phyloP scores from a whole-genome alignment of 163 green algal species.

The Chlorella variabilis region DNA sequence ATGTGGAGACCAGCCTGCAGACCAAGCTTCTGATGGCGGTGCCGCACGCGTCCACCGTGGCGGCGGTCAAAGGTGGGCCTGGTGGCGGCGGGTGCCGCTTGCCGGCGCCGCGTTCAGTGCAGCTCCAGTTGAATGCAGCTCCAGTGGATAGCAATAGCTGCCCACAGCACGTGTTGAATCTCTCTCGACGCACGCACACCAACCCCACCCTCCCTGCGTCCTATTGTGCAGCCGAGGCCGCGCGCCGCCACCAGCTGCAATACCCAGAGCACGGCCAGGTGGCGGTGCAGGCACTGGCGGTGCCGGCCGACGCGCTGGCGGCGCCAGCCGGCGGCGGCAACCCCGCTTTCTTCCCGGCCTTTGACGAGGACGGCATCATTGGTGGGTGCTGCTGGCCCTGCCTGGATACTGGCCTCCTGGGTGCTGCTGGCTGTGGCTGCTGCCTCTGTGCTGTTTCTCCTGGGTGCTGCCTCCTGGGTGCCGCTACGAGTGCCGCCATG shows the following conservation, averaged over 20 bases:
- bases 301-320: constrained; percentile 5
- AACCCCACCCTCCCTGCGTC: too few relatives aligned
- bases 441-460: too few relatives aligned
- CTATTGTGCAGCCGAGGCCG: constrained; percentile 19
- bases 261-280: constrained; percentile 22
- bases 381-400: constrained; percentile 3
- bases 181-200: too few relatives aligned
- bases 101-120: too few relatives aligned
- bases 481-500: too few relatives aligned
- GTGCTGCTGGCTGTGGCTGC: too few relatives aligned
- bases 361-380: constrained; percentile 29
- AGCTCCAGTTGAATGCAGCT: too few relatives aligned
- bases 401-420: too few relatives aligned
- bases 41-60: background rate
- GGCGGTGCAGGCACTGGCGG: constrained; percentile 7
- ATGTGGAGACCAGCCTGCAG: constrained; percentile 20
- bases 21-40: constrained; percentile 29
- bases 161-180: too few relatives aligned
- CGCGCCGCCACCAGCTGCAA: constrained; percentile 30
- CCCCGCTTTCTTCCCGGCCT: constrained; percentile 23
- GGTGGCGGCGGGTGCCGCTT: background rate
- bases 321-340: background rate
- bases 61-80: constrained; percentile 16
- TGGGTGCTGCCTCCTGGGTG: too few relatives aligned
- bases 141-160: too few relatives aligned